Evolutionary conservation across 495 filamentous ascomycete species (phyloP), one percentile per base, ranked within the genome.

Genomic region (Clavariopsis aquatica): DNA sequence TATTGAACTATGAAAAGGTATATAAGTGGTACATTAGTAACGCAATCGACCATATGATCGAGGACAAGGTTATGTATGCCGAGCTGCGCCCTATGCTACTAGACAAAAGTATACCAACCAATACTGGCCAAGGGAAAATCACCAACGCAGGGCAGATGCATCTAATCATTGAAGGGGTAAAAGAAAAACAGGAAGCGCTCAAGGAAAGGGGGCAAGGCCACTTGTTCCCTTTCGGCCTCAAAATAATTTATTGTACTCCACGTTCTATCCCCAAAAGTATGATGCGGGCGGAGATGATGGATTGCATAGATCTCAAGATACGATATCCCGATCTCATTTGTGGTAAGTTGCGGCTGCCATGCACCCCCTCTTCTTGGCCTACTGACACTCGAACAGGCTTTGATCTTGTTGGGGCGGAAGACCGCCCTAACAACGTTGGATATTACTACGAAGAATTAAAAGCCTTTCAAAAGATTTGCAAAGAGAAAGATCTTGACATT

Each of bases 261-360:
- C 55, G 75, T 31, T 76, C 72, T 17, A 77, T 77, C 28, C 66
- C 71, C 1, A 66, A 63, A 28, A 3, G 45, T 10, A 58, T 43
- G 43, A 77, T 77, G 75, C 38, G 60, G 38, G 36, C 28, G 5
- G 75, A 77, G 52, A 65, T 77, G 51, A 27, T 69, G 13, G 78
- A 81, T 65, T 77, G 69, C 13, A 78, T 75, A 1, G 78, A 72
- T 49, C 60, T 85, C 13, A 80, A 78, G 23, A 70, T 82, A 1
- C 73, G 78, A 1, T 84, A 75, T 64, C 69, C 69, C n/a, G 66
- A 76, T 57, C 57, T 77, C 3, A 75, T 77, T 28, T 77, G 75
- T 62, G 75, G 71, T 73, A 72, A 61, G 71, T 43, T 17, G 12
- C 3, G 38, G 4, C 62, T 1, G 0, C 24, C 19, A 0, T 23